Percentiles rank a stretch among this genome's conserved stretches.
Evolutionary conservation across 2,329 filamentous ascomycete genomes (phyloP).

Genomic region (Aspergillus sp.): DNA sequence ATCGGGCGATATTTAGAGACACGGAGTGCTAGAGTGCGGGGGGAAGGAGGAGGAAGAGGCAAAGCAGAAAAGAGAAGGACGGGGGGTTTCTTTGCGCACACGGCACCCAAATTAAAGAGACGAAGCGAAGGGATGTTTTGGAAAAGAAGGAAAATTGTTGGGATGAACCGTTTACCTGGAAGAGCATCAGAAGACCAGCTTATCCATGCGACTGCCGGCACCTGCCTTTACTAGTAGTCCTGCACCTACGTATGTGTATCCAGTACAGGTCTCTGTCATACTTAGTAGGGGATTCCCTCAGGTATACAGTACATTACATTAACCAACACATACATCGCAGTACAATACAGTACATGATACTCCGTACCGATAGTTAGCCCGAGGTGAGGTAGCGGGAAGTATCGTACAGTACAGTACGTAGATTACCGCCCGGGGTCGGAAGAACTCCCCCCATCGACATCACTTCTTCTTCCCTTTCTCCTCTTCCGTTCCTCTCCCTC

Average conservation of each 20-base stretch:
- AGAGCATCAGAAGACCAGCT: too few species aligned
- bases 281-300: too few species aligned
- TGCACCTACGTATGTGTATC: not conserved
- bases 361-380: too few species aligned
- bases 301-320: not conserved
- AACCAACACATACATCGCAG: too few species aligned
- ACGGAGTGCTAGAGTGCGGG: constrained; percentile 11
- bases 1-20: not conserved
- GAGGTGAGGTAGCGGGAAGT: not conserved
- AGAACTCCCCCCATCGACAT: not conserved
- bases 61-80: not conserved
- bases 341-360: too few species aligned
- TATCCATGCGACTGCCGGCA: too few species aligned
- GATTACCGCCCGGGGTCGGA: not conserved
- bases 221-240: not conserved
- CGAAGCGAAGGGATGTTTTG: not conserved
- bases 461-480: constrained; percentile 4
- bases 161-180: not conserved
- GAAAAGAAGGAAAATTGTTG: not conserved
- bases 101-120: not conserved
- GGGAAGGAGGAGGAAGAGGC: not conserved
- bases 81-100: constrained; percentile 7
- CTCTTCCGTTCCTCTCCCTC: constrained; percentile 15
- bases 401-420: not conserved
- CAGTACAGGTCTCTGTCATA: not conserved